These are phyloP conservation scores for Litsea cubeba DNA, from an alignment of 164 flowering plant genomes.

Conservation along the genomic window DNA sequence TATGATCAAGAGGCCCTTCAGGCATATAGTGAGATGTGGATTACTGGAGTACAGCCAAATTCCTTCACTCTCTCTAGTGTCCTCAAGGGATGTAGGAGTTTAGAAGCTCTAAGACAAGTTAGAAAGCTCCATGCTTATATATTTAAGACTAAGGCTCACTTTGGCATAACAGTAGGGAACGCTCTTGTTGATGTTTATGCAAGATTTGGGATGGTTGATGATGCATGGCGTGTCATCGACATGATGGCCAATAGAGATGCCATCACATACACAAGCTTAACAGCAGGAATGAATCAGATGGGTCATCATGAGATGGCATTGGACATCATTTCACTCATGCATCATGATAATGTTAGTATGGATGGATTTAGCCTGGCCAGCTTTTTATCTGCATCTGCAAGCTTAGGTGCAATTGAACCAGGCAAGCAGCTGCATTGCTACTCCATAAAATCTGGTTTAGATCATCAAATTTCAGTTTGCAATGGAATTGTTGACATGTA, in stretches of 20 bases:
- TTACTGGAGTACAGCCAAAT: slow-evolving; percentile 41
- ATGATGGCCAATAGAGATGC: slow-evolving; percentile 41
- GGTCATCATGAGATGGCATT: slow-evolving; percentile 44
- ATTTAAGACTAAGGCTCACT: slow-evolving; percentile 26
- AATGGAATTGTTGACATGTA: slow-evolving; percentile 52
- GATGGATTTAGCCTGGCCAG: slow-evolving; percentile 46
- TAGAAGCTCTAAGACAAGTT: slow-evolving; percentile 22
- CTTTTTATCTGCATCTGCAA: slow-evolving; percentile 54
- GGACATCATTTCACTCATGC: slow-evolving; percentile 30
- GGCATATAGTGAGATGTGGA: slow-evolving; percentile 34
- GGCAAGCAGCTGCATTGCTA: slow-evolving; percentile 55
- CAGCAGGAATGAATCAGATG: slow-evolving; percentile 39
- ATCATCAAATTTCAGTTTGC: slow-evolving; percentile 33
- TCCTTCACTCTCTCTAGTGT: slow-evolving; percentile 39
- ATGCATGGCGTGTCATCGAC: slow-evolving; percentile 33
- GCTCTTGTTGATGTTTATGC: slow-evolving; percentile 53
- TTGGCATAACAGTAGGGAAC: slow-evolving; percentile 35
- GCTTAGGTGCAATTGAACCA: slow-evolving; percentile 31
- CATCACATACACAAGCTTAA: slow-evolving; percentile 52
- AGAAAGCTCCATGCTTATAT: slow-evolving; percentile 37
- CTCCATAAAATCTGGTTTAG: slow-evolving; percentile 43
- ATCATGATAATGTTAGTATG: slow-evolving; percentile 31
- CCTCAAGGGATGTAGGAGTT: slow-evolving; percentile 29
- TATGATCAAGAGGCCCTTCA: slow-evolving; percentile 28
- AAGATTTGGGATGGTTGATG: slow-evolving; percentile 30